phyloP scores from a whole-genome alignment of 306 rosid genomes.

The Heteromeles arbutifolia region DNA sequence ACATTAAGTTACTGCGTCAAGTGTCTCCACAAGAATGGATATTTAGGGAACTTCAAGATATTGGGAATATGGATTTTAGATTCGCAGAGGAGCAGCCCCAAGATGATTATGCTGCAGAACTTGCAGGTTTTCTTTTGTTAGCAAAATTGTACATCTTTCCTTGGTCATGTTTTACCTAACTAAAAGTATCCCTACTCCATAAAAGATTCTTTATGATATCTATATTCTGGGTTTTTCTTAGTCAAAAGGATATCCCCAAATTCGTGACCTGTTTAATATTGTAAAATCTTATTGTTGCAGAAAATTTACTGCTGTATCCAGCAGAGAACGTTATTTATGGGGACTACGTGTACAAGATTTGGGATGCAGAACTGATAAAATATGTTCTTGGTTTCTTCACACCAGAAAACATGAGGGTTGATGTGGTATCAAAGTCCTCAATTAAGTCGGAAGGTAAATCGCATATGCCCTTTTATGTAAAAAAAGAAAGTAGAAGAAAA shows the following conservation, averaged over 20 bases:
- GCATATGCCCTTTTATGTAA: background rate
- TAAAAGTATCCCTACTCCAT: background rate
- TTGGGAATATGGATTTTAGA: conserved; percentile 91
- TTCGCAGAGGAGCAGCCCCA: conserved; percentile 95
- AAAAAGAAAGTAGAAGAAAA: background rate
- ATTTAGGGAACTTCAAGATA: conserved; percentile 85
- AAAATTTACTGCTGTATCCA: conserved; percentile 57
- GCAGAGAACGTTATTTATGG: conserved; percentile 87
- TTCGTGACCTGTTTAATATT: conserved; percentile 12
- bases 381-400: conserved; percentile 66
- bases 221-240: background rate
- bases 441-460: conserved; percentile 46
- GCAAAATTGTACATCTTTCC: background rate
- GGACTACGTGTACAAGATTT: conserved; percentile 61
- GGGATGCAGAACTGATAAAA: conserved; percentile 72
- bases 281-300: conserved; percentile 45
- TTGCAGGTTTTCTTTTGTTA: conserved; percentile 51
- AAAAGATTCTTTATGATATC: background rate
- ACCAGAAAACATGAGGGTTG: conserved; percentile 94
- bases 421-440: conserved; percentile 65
- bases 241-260: background rate
- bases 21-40: conserved; percentile 92
- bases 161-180: background rate
- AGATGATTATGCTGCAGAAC: conserved; percentile 96
- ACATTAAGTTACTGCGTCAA: conserved; percentile 61